Evolutionary conservation across 768 basidiomycete genomes (phyloP).

Genomic region (Leucocoprinus birnbaumii): DNA sequence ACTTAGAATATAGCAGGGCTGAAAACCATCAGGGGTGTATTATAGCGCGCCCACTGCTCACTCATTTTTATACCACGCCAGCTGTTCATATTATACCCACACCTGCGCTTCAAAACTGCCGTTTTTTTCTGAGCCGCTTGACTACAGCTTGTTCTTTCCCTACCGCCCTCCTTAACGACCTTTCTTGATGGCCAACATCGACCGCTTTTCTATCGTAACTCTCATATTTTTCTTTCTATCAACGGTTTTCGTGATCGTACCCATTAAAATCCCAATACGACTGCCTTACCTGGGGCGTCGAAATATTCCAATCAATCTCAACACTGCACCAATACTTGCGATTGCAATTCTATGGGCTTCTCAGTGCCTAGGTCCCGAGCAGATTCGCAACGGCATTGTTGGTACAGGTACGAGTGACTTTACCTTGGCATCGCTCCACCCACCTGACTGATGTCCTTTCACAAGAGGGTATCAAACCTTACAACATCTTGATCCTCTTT

Average conservation of each 20-base stretch:
- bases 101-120: not conserved
- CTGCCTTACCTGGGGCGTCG: slow-evolving; percentile 27
- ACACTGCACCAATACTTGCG: slow-evolving; percentile 50
- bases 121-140: not conserved
- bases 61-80: too few relatives aligned
- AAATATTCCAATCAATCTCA: slow-evolving; percentile 42
- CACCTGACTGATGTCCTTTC: not conserved
- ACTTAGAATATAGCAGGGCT: too few relatives aligned
- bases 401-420: slow-evolving; percentile 22
- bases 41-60: too few relatives aligned
- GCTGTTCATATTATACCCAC: not conserved
- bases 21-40: too few relatives aligned
- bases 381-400: slow-evolving; percentile 77
- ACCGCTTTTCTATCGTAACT: slow-evolving; percentile 34
- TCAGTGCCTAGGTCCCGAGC: slow-evolving; percentile 43
- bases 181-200: slow-evolving; percentile 4
- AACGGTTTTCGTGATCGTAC: slow-evolving; percentile 48
- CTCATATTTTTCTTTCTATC: slow-evolving; percentile 51
- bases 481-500: slow-evolving; percentile 92
- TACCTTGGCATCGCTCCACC: not conserved
- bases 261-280: slow-evolving; percentile 32
- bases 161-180: slow-evolving; percentile 26
- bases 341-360: slow-evolving; percentile 54
- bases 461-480: slow-evolving; percentile 74
- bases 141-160: slow-evolving; percentile 25